Evolutionary conservation across 768 basidiomycete species (phyloP).

Genomic region (Cystobasidium onofrii): DNA sequence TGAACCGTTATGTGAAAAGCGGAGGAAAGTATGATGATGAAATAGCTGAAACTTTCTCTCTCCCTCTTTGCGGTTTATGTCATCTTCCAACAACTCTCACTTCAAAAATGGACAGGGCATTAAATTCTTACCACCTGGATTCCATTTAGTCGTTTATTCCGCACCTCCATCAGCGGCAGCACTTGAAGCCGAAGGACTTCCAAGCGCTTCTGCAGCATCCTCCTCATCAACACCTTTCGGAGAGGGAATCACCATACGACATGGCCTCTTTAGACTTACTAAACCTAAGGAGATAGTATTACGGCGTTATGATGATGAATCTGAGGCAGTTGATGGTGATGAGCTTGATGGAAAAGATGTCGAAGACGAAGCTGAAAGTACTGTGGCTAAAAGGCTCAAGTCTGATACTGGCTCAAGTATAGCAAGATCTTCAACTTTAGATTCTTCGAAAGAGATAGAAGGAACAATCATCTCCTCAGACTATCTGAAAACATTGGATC

Average conservation of each 20-base stretch:
- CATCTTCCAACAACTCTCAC: too few relatives aligned
- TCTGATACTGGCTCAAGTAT: background rate
- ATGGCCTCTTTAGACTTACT: conserved; percentile 42
- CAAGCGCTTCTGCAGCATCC: background rate
- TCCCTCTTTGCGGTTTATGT: too few relatives aligned
- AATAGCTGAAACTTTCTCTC: too few relatives aligned
- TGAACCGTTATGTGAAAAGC: too few relatives aligned
- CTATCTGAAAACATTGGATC: conserved; percentile 45
- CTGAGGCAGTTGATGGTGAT: conserved; percentile 36
- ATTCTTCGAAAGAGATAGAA: conserved; percentile 19
- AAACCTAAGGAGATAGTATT: conserved; percentile 38
- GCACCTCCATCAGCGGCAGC: conserved; percentile 36
- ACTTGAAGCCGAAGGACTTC: background rate
- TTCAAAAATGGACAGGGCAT: conserved; percentile 40
- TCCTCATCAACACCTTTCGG: background rate
- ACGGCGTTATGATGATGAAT: conserved; percentile 42
- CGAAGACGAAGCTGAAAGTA: background rate
- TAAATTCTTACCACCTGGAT: conserved; percentile 47
- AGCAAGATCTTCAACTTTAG: background rate
- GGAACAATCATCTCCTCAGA: conserved; percentile 42
- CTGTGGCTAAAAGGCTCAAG: background rate
- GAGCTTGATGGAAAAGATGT: background rate
- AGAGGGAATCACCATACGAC: conserved; percentile 42
- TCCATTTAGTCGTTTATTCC: conserved; percentile 47
- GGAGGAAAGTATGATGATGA: too few relatives aligned